phyloP scores from a whole-genome alignment of 495 filamentous ascomycete species.

The Lasiosphaeris hirsuta region DNA sequence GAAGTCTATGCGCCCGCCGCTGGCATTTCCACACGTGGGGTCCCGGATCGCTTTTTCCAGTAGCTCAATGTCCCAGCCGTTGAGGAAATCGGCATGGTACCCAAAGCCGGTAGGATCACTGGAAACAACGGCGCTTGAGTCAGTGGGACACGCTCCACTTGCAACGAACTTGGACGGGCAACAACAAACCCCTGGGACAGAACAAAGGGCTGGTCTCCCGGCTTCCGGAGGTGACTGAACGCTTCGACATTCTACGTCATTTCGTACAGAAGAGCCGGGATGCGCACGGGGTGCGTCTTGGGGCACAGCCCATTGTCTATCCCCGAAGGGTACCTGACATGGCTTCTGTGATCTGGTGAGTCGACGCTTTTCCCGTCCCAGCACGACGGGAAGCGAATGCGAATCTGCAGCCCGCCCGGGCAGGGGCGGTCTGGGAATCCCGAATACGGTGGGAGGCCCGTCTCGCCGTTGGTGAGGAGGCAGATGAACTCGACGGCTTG shows the following conservation, averaged over 20 bases:
- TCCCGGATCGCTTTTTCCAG: conserved; percentile 48
- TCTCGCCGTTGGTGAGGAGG: conserved; percentile 34
- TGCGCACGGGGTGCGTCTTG: conserved; percentile 51
- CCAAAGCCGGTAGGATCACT: conserved; percentile 43
- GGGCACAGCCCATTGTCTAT: conserved; percentile 51
- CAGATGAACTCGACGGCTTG: conserved; percentile 52
- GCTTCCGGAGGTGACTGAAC: conserved; percentile 38
- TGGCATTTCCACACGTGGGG: conserved; percentile 42
- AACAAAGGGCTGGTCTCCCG: conserved; percentile 54
- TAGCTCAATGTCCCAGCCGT: conserved; percentile 59
- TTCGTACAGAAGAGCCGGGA: conserved; percentile 62
- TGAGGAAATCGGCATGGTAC: conserved; percentile 60
- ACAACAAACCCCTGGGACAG: conserved; percentile 37
- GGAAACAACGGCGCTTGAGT: too few relatives aligned
- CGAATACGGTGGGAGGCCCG: conserved; percentile 32
- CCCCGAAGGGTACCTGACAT: conserved; percentile 54
- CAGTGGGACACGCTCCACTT: too few relatives aligned
- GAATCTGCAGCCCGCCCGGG: conserved; percentile 58
- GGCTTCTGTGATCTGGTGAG: conserved; percentile 51
- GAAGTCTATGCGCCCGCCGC: conserved; percentile 30
- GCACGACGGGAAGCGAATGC: conserved; percentile 75
- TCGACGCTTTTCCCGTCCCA: conserved; percentile 65
- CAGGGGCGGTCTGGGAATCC: conserved; percentile 53
- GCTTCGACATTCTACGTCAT: conserved; percentile 55
- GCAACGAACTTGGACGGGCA: too few relatives aligned